Percentiles rank a stretch among this genome's conserved stretches.
These are phyloP conservation scores for Linderina pennispora DNA, from an alignment of 192 early-diverging fungal genomes.

Conservation along the genomic window DNA sequence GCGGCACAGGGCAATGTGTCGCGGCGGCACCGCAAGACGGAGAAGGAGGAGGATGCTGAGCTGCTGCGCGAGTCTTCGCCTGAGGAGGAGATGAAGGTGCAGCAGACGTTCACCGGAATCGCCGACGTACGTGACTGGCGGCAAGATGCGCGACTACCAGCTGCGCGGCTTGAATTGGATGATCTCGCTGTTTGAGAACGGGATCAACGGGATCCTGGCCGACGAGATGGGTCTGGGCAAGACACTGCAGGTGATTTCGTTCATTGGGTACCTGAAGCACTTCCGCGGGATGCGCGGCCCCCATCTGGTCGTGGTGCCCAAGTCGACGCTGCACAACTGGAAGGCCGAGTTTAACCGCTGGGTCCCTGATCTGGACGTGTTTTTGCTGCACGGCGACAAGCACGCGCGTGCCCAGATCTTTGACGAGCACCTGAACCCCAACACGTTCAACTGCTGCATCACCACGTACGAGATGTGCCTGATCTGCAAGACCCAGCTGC, in stretches of 20 bases:
- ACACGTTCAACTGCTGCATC: constrained; percentile 86
- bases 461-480: constrained; percentile 97
- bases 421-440: constrained; percentile 47
- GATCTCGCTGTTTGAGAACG: constrained; percentile 91
- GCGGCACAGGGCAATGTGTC: constrained; percentile 29
- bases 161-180: constrained; percentile 98
- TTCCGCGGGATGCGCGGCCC: constrained; percentile 70
- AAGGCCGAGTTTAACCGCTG: constrained; percentile 83
- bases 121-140: constrained; percentile 82
- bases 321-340: constrained; percentile 98
- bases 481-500: constrained; percentile 77
- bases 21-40: constrained; percentile 86
- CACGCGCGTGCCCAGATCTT: constrained; percentile 63
- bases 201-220: constrained; percentile 98
- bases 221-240: constrained; percentile 99
- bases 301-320: constrained; percentile 94
- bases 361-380: constrained; percentile 81
- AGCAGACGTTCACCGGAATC: constrained; percentile 84
- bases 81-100: constrained; percentile 38
- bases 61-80: constrained; percentile 73
- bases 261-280: constrained; percentile 92
- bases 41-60: constrained; percentile 97
- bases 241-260: constrained; percentile 94
- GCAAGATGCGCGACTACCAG: constrained; percentile 95
- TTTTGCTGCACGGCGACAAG: constrained; percentile 90